Percentiles rank a stretch among this genome's conserved stretches.
Evolutionary conservation across 2,329 filamentous ascomycete species (phyloP).

Genomic region (Aspergillus sp.): DNA sequence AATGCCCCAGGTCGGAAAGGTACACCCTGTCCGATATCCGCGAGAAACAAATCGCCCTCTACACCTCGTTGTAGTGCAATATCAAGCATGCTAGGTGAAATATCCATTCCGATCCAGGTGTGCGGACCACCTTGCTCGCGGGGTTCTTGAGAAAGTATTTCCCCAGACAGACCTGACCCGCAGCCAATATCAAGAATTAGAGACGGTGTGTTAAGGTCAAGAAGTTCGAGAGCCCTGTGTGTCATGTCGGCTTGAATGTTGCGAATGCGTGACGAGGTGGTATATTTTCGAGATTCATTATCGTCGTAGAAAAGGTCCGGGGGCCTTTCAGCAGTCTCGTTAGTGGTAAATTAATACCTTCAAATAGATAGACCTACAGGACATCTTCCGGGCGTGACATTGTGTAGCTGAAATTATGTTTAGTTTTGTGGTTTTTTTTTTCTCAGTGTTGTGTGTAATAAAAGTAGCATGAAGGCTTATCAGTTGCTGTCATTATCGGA

Average conservation of each 20-base stretch:
- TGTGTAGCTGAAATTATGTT: neutral
- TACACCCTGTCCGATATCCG: constrained; percentile 92
- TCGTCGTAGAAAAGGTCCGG: constrained; percentile 99
- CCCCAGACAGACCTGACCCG: constrained; percentile 88
- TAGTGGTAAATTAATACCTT: constrained; percentile 4
- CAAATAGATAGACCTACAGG: constrained; percentile 58
- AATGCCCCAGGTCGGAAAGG: constrained; percentile 91
- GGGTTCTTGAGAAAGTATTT: constrained; percentile 76
- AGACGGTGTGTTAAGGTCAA: constrained; percentile 75
- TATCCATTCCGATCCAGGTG: constrained; percentile 96
- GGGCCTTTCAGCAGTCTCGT: constrained; percentile 56
- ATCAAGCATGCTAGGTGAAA: constrained; percentile 94
- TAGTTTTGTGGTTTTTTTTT: too few species aligned
- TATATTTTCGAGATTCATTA: constrained; percentile 93
- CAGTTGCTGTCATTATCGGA: neutral
- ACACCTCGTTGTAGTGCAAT: constrained; percentile 88
- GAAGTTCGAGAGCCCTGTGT: constrained; percentile 84
- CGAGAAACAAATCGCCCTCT: constrained; percentile 88
- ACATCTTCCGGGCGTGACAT: constrained; percentile 98
- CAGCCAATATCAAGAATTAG: constrained; percentile 96
- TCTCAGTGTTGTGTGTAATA: neutral
- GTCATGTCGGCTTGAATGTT: constrained; percentile 96
- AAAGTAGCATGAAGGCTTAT: neutral
- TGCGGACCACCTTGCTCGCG: constrained; percentile 78
- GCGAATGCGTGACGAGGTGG: constrained; percentile 90